A percentile compares a stretch with the other conserved stretches of the same genome.
Conservation (phyloP, 2,329 filamentous ascomycete genomes). For the Apiospora aurea region DNA sequence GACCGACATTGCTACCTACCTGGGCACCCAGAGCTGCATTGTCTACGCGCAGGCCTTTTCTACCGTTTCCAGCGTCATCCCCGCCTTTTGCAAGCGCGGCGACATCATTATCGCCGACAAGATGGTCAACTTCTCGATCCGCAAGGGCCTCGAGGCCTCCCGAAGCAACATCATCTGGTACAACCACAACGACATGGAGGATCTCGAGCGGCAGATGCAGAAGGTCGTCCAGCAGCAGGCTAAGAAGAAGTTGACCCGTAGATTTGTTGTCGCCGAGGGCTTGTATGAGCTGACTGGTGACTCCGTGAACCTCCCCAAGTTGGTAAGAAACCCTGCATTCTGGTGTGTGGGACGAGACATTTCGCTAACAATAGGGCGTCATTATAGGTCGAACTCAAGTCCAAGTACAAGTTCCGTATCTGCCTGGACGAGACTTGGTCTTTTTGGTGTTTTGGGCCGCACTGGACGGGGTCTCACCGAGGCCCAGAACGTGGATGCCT, state of each 20-base stretch:
- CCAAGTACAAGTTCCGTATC: slow-evolving; percentile 96
- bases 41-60: slow-evolving; percentile 97
- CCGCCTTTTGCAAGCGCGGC: slow-evolving; percentile 94
- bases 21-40: slow-evolving; percentile 89
- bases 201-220: slow-evolving; percentile 84
- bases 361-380: slow-evolving; percentile 25
- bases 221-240: slow-evolving; percentile 88
- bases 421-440: slow-evolving; percentile 98
- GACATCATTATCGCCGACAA: slow-evolving; percentile 97
- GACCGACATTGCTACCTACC: slow-evolving; percentile 86
- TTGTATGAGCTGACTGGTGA: slow-evolving; percentile 92
- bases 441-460: slow-evolving; percentile 92
- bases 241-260: slow-evolving; percentile 82
- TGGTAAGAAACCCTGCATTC: slow-evolving; percentile 61
- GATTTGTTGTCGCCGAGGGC: slow-evolving; percentile 96
- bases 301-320: slow-evolving; percentile 81
- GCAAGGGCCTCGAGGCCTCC: slow-evolving; percentile 92
- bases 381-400: slow-evolving; percentile 85
- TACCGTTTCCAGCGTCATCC: slow-evolving; percentile 96
- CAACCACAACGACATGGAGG: slow-evolving; percentile 94
- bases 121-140: slow-evolving; percentile 90
- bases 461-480: slow-evolving; percentile 94
- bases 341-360: background rate
- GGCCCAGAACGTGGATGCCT: slow-evolving; percentile 93
- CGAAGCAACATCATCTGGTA: slow-evolving; percentile 93